Conservation (phyloP, 768 basidiomycete genomes). For the Pluteus cervinus region DNA sequence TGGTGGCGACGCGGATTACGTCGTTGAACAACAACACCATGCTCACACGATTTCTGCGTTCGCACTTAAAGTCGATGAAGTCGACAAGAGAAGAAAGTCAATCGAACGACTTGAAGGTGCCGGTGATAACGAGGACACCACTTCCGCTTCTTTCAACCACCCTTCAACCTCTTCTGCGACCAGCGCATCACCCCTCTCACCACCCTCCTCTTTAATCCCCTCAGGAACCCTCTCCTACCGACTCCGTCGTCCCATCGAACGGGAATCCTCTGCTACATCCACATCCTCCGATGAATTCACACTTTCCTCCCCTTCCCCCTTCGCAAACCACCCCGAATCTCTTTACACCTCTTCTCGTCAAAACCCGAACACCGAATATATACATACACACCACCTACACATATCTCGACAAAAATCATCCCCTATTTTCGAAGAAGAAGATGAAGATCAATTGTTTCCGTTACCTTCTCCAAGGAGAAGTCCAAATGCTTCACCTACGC, state of each 20-base stretch:
- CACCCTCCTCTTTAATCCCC: conserved; percentile 9
- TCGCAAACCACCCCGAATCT: conserved; percentile 5
- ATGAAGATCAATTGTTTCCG: conserved; percentile 51
- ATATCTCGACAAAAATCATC: conserved; percentile 17
- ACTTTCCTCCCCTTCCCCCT: conserved; percentile 6
- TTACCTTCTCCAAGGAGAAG: conserved; percentile 54
- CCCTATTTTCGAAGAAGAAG: conserved; percentile 47
- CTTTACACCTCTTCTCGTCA: neutral
- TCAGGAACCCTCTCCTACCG: conserved; percentile 10
- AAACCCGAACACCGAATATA: neutral
- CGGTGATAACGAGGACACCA: conserved; percentile 7
- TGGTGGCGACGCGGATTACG: neutral
- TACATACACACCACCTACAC: neutral
- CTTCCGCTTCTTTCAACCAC: conserved; percentile 7
- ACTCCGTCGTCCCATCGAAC: conserved; percentile 6
- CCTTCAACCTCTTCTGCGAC: conserved; percentile 8
- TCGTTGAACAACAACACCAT: conserved; percentile 9
- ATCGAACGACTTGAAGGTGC: conserved; percentile 25
- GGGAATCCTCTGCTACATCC: conserved; percentile 5
- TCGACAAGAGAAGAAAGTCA: conserved; percentile 50
- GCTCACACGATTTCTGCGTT: conserved; percentile 16
- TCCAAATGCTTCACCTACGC: conserved; percentile 33
- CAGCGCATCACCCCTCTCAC: conserved; percentile 5
- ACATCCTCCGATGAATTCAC: conserved; percentile 8
- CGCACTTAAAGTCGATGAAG: conserved; percentile 55